Evolutionary conservation across 805 yeast species (phyloP), one percentile per base, ranked within the genome.

Genomic region (Saccharomycopsis sp.): DNA sequence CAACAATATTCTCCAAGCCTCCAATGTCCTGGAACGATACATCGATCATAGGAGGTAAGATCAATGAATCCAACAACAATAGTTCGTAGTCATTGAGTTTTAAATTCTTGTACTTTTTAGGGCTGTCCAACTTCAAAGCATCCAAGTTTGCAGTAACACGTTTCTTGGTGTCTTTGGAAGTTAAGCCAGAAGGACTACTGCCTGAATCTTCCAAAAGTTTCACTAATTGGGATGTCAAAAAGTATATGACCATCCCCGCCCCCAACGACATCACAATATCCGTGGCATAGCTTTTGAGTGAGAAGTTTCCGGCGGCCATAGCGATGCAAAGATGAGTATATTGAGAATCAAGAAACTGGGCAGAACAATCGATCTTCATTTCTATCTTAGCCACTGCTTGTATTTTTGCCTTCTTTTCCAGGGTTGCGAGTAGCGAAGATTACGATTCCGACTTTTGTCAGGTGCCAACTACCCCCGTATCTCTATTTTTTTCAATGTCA

Each of bases 21-120:
- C 97, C 98, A 41, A 92, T 75, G 55, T 88, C 95, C 25, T 66
- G 68, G 57, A 92, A 92, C 9, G 74, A 66, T 3, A 80, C 81
- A 19, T 72, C 68, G 32, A 92, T 83, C 44, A 87, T 96, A 2
- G 76, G 78, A 0, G 97, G 95, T 1, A 85, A 73, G 5, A 92
- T 79, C 21, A 89, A 83, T 10, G 82, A 76, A 10, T 81, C 76
- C 43, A 92, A 62, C 2, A 92, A 72, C n/a, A 75, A 65, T 47
- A 74, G 73, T 56, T 92, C 98, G 57, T 92, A 88, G 32, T 71
- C 69, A 50, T 76, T 80, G 31, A 84, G 65, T 27, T 64, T 64
- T 40, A 69, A 62, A 5, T 56, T 65, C 21, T 69, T 62, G 26
- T 34, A 39, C 25, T 73, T 48, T 0, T 64, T 67, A 0, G 96